Base-by-base conservation (phyloP, 805 yeast species). In the Metschnikowia lochheadii region DNA sequence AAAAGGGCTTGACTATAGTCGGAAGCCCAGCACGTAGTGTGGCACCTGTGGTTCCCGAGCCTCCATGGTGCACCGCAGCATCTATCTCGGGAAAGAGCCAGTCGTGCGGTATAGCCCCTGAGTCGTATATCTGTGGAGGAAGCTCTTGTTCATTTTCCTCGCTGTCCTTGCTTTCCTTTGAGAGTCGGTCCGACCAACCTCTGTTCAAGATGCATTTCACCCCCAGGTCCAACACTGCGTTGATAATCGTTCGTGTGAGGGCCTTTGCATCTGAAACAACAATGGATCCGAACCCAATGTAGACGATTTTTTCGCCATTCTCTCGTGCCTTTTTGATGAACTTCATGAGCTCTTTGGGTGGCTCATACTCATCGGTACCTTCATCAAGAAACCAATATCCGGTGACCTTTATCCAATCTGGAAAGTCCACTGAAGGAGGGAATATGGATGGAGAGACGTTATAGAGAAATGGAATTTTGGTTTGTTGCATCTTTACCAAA, bases 21-120 rank as follows among this genome's bases (percentile, higher is more conserved):
- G 98, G 97, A 32, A 87, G 66, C 0, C 98, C 98, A 13, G 87
- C 85, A 54, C 91, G 74, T 49, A 92, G 65, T 2, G 95, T 79
- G 0, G 97, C 96, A 6, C 98, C 98, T 0, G 97, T 92, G 0
- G 97, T 89, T 1, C 98, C 98, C 0, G 96, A 85, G 0, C 98
- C 98, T 37, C 98, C 98, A 64, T 92, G 98, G 64, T 92, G 98
- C 3, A 92, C 97, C 0, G 96, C 96, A 0, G 92, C 97, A 68
- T 92, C 96, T 40, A 92, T 73, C 53, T 81, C 82, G 0, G 92
- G 86, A 67, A 92, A 92, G 35, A 92, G 70, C 98, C 98, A 92
- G 63, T 90, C 96, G 64, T 92, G 98, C 0, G 97, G 96, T 13
- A 88, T 75, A 8, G 84, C 63, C 2, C 94, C 94, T 6, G 88